phyloP scores from a whole-genome alignment of 306 rosid genomes.

The Vicia sativa region DNA sequence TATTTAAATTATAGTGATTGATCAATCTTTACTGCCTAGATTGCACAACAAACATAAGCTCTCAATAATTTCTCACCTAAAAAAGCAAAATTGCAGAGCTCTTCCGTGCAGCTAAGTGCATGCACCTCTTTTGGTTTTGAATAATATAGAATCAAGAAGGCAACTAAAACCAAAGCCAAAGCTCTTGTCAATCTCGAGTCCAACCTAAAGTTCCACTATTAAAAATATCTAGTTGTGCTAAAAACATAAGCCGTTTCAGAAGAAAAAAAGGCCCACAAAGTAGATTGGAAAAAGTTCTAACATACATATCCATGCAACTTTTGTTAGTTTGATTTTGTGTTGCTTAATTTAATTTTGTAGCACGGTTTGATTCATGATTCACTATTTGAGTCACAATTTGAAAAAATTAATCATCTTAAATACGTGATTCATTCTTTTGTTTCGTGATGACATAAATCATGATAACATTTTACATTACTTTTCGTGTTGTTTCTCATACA shows the following conservation, averaged over 20 bases:
- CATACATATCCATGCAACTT: neutral
- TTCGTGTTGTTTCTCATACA: too few relatives aligned
- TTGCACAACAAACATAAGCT: too few relatives aligned
- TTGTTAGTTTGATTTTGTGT: neutral
- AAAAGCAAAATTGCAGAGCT: neutral
- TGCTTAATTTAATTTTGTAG: neutral
- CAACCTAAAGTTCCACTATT: neutral
- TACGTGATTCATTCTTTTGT: too few relatives aligned
- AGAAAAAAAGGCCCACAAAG: neutral
- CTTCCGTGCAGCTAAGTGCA: slow-evolving; percentile 8
- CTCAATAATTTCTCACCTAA: neutral
- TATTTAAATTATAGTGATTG: too few relatives aligned
- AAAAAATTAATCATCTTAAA: too few relatives aligned
- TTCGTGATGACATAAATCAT: too few relatives aligned
- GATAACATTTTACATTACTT: too few relatives aligned
- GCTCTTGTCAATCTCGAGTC: neutral
- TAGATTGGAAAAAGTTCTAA: neutral
- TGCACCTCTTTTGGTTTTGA: neutral
- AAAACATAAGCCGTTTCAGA: slow-evolving; percentile 4
- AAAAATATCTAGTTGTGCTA: neutral
- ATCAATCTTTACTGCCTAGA: too few relatives aligned
- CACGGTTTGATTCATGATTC: too few relatives aligned
- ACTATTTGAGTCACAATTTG: too few relatives aligned
- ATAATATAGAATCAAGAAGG: neutral
- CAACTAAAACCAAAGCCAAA: slow-evolving; percentile 2